Base-by-base conservation (phyloP, 306 rosid species). In the Crotalaria pallida region DNA sequence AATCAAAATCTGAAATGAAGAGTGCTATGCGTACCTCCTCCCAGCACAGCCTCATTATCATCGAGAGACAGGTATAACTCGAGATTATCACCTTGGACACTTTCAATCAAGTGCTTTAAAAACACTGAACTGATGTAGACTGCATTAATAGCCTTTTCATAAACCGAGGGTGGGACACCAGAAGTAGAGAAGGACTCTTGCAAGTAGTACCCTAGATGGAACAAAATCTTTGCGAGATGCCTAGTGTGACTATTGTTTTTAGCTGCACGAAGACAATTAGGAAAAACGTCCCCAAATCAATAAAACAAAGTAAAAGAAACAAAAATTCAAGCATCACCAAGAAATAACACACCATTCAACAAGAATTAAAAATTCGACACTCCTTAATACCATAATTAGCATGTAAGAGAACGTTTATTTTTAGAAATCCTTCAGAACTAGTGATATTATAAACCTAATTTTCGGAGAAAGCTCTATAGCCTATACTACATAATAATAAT, bases 211-310 rank as follows among this genome's bases (percentile, higher is more conserved):
- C 92, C 89, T 74, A 95, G 71, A 77, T 91, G 97, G 83, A 87
- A 84, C 82, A 95, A 83, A 86, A 95, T 78, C 86, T 95, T 95
- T 6, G 96, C 88, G 63, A 95, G 97, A 82, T 95, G 97, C 81
- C 89, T 89, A 52, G 99, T 91, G 51, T 69, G 70, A 52, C 45
- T 67, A 77, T 91, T 95, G 83, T 95, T 95, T 82, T 80, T 84
- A 0, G 84, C 99, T 95, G 97, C 77, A 84, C 49, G 69, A 65
- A 51, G 69, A 63, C 49, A 38, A 15, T n/a, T n/a, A n/a, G 23
- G 0, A 7, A 56, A 27, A 44, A 21, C 13, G 49, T n/a, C 23
- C 13, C 21, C 40, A 33, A 31, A 33, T 6, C 34, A 49, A 31
- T 31, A 26, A 33, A 36, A 29, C 10, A 47, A 48, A 17, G 22